phyloP scores from a whole-genome alignment of 2,329 filamentous ascomycete species.

The Elsinoe fawcettii region DNA sequence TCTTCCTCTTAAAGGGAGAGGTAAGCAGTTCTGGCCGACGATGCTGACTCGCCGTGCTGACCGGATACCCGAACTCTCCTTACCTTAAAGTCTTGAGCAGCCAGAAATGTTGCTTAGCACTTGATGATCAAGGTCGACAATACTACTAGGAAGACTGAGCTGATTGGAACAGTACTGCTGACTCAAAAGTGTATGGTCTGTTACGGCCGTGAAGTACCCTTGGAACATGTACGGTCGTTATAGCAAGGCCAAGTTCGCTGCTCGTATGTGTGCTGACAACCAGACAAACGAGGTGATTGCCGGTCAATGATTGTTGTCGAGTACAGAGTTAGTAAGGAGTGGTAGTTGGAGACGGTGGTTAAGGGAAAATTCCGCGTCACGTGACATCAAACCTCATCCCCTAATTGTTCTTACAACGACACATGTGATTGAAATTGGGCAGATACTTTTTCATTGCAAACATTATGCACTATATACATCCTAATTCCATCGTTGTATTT shows the following conservation, averaged over 20 bases:
- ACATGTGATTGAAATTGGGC: background rate
- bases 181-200: background rate
- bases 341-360: background rate
- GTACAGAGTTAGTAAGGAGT: background rate
- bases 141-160: no score
- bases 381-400: background rate
- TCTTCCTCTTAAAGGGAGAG: background rate
- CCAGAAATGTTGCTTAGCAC: no score
- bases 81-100: background rate
- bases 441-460: background rate
- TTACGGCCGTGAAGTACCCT: background rate
- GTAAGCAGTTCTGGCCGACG: background rate
- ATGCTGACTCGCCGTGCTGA: background rate
- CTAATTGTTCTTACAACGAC: background rate
- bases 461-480: background rate
- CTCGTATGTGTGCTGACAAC: background rate
- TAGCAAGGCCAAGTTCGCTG: background rate
- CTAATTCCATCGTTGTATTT: background rate
- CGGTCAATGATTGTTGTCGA: no score
- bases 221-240: no score
- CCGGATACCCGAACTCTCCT: background rate
- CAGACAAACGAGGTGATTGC: no score
- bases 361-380: background rate
- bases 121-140: no score
- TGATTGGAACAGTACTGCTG: no score